These are phyloP conservation scores for Penicillium paxilli DNA, from an alignment of 495 filamentous ascomycete genomes.

Conservation along the genomic window DNA sequence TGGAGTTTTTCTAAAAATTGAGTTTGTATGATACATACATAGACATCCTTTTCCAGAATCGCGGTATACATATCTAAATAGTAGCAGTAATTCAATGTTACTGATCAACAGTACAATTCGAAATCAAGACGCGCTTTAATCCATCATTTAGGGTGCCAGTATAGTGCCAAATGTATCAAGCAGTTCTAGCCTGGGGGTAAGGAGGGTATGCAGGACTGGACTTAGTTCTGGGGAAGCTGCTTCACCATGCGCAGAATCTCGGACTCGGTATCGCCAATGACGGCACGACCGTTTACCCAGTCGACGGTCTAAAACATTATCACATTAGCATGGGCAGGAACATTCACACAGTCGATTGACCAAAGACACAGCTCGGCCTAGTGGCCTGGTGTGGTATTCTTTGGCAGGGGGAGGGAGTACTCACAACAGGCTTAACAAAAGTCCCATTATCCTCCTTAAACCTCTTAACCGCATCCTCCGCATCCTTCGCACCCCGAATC, in stretches of 20 bases:
- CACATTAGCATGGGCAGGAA: too few species aligned
- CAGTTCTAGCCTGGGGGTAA: background rate
- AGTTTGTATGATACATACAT: conserved; percentile 26
- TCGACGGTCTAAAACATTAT: conserved; percentile 91
- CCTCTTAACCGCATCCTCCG: conserved; percentile 74
- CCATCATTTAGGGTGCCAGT: background rate
- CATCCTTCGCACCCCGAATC: conserved; percentile 67
- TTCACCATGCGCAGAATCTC: conserved; percentile 80
- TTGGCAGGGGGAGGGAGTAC: conserved; percentile 30
- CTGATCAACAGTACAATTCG: too few species aligned
- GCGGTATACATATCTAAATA: too few species aligned
- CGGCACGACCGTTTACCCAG: conserved; percentile 86
- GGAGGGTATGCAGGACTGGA: background rate
- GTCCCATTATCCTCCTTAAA: conserved; percentile 58
- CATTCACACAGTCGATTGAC: conserved; percentile 19
- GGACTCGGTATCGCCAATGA: conserved; percentile 74
- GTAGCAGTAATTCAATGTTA: too few species aligned
- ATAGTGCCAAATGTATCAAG: background rate
- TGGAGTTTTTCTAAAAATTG: conserved; percentile 11
- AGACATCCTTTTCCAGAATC: too few species aligned
- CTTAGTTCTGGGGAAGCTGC: conserved; percentile 34
- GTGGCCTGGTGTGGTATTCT: too few species aligned
- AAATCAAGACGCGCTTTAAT: too few species aligned
- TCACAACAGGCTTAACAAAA: conserved; percentile 73
- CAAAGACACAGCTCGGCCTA: too few species aligned